phyloP scores from a whole-genome alignment of 805 yeast species.

The Wickerhamomyces ciferrii region DNA sequence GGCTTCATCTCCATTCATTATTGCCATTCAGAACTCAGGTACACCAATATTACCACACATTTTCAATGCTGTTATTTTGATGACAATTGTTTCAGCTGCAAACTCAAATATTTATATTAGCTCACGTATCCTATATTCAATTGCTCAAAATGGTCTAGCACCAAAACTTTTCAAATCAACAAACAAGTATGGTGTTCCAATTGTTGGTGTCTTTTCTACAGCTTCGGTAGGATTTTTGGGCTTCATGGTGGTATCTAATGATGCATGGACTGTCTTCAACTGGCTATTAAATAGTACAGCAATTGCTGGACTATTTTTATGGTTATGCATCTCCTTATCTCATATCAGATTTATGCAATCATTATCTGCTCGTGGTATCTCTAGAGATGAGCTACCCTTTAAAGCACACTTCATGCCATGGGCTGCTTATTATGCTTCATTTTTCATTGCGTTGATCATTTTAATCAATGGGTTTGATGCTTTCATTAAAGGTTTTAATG shows the following conservation, averaged over 20 bases:
- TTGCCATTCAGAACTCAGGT: constrained; percentile 61
- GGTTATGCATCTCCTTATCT: constrained; percentile 55
- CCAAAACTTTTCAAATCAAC: constrained; percentile 45
- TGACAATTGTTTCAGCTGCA: constrained; percentile 64
- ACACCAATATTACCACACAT: constrained; percentile 57
- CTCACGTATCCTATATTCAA: constrained; percentile 54
- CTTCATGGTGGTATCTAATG: constrained; percentile 42
- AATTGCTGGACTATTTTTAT: constrained; percentile 61
- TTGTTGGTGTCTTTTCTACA: constrained; percentile 46
- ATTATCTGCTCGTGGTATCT: constrained; percentile 52
- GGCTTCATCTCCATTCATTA: constrained; percentile 63
- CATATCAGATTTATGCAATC: constrained; percentile 62
- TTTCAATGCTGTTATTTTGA: constrained; percentile 59
- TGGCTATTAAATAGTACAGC: constrained; percentile 68
- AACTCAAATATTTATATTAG: constrained; percentile 67
- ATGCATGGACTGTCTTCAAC: constrained; percentile 50
- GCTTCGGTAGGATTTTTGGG: constrained; percentile 57
- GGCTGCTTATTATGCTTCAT: constrained; percentile 55
- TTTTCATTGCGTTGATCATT: constrained; percentile 46
- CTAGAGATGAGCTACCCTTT: constrained; percentile 62
- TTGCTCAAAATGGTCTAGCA: constrained; percentile 52
- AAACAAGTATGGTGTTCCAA: constrained; percentile 57
- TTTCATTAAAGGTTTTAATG: constrained; percentile 49
- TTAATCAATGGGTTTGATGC: constrained; percentile 66
- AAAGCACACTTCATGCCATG: constrained; percentile 63